A percentile compares a stretch with the other conserved stretches of the same genome.
phyloP scores from a whole-genome alignment of 2,329 filamentous ascomycete genomes.

The Aureobasidium sp. region DNA sequence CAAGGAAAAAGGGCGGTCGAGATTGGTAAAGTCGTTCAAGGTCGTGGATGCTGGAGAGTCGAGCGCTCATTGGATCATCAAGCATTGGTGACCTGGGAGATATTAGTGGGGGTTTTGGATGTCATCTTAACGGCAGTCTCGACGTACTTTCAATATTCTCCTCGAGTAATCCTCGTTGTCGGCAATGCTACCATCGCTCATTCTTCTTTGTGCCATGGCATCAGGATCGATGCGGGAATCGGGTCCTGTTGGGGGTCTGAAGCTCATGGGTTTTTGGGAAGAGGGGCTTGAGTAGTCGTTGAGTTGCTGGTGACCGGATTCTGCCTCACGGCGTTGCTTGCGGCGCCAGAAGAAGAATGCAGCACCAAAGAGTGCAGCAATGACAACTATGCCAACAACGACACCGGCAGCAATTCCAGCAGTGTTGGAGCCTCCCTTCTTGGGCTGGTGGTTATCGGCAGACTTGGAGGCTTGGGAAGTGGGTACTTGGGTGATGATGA shows the following conservation, averaged over 20 bases:
- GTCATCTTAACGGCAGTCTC: not conserved
- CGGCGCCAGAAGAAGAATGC: slow-evolving; percentile 67
- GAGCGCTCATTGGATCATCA: slow-evolving; percentile 29
- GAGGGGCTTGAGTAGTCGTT: slow-evolving; percentile 64
- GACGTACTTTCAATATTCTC: slow-evolving; percentile 80
- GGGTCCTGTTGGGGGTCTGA: slow-evolving; percentile 46
- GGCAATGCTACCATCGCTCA: slow-evolving; percentile 92
- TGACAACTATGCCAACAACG: slow-evolving; percentile 69
- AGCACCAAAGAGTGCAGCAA: slow-evolving; percentile 59
- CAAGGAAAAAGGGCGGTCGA: slow-evolving; percentile 32
- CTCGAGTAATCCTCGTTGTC: slow-evolving; percentile 96
- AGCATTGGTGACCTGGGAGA: slow-evolving; percentile 17
- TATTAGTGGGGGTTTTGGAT: slow-evolving; percentile 17
- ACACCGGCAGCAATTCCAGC: slow-evolving; percentile 80
- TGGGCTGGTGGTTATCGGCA: slow-evolving; percentile 44
- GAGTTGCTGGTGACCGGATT: slow-evolving; percentile 77
- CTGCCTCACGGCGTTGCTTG: slow-evolving; percentile 60
- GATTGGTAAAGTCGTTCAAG: slow-evolving; percentile 42
- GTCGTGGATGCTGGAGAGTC: slow-evolving; percentile 43
- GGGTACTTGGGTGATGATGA: slow-evolving; percentile 27
- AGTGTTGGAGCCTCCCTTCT: slow-evolving; percentile 41
- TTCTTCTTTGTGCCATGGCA: slow-evolving; percentile 69
- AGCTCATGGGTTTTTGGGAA: slow-evolving; percentile 45
- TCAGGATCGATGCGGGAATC: slow-evolving; percentile 81
- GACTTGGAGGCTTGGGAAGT: slow-evolving; percentile 34